These are phyloP conservation scores for Voacanga thouarsii DNA, from an alignment of 257 asterid species.

Conservation along the genomic window DNA sequence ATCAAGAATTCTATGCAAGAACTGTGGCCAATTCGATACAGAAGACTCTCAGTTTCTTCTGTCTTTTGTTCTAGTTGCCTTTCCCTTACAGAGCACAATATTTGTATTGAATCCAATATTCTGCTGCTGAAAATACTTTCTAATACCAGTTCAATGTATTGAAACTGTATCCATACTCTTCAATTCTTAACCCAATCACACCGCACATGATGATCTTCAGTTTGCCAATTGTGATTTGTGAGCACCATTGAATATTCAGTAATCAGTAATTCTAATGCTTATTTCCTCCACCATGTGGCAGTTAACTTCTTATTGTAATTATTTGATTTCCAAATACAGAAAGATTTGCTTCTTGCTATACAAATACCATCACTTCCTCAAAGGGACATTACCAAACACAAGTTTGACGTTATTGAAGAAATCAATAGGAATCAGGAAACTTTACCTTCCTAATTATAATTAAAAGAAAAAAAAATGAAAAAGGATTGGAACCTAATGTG, in stretches of 20 bases:
- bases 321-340: not conserved
- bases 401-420: too few relatives aligned
- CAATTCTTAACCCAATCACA: not conserved
- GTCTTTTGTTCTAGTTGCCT: too few relatives aligned
- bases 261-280: too few relatives aligned
- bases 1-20: too few relatives aligned
- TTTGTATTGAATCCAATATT: not conserved
- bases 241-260: not conserved
- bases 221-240: not conserved
- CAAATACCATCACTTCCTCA: not conserved
- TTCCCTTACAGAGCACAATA: not conserved
- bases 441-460: too few relatives aligned
- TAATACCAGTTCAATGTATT: not conserved
- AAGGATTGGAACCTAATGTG: too few relatives aligned
- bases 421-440: too few relatives aligned
- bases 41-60: too few relatives aligned
- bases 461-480: too few relatives aligned
- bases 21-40: too few relatives aligned
- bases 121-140: not conserved
- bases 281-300: not conserved
- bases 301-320: not conserved
- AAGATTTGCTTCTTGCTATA: not conserved
- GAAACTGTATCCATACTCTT: not conserved
- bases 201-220: not conserved
- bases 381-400: not conserved